Percentiles rank a stretch among this genome's conserved stretches.
Evolutionary conservation across 371 early-diverging fungal genomes (phyloP).

Genomic region (Mortierella sp.): DNA sequence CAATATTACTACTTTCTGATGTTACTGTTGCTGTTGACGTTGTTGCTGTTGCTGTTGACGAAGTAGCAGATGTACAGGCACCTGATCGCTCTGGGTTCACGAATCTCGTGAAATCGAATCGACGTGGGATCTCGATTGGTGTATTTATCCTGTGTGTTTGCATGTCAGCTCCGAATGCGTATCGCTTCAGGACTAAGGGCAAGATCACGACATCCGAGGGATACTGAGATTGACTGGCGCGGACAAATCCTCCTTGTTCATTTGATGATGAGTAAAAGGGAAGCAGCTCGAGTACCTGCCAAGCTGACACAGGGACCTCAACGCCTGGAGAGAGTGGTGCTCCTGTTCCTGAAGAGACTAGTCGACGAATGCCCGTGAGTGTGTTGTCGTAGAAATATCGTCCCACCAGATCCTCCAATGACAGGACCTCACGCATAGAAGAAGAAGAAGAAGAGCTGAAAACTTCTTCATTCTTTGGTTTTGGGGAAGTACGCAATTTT

Average conservation of each 20-base stretch:
- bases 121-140: constrained; percentile 60
- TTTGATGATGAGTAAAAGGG: constrained; percentile 71
- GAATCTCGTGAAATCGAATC: constrained; percentile 65
- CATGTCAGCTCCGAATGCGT: constrained; percentile 57
- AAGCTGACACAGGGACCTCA: constrained; percentile 63
- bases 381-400: constrained; percentile 58
- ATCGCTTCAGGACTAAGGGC: constrained; percentile 69
- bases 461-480: not conserved
- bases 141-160: constrained; percentile 58
- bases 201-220: constrained; percentile 63
- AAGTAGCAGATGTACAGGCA: not conserved
- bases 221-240: constrained; percentile 62
- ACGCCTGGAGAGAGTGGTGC: constrained; percentile 52
- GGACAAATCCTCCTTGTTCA: constrained; percentile 65
- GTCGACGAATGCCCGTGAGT: constrained; percentile 57
- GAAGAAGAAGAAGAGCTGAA: not conserved
- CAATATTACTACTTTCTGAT: not conserved
- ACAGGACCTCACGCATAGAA: constrained; percentile 27
- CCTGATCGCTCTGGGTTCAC: constrained; percentile 51
- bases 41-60: not conserved
- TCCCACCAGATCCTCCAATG: constrained; percentile 56
- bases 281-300: constrained; percentile 70
- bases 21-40: not conserved
- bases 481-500: constrained; percentile 22
- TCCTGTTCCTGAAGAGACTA: constrained; percentile 51